These are phyloP conservation scores for Xerocomellus chrysenteron DNA, from an alignment of 768 basidiomycete species.

Conservation along the genomic window DNA sequence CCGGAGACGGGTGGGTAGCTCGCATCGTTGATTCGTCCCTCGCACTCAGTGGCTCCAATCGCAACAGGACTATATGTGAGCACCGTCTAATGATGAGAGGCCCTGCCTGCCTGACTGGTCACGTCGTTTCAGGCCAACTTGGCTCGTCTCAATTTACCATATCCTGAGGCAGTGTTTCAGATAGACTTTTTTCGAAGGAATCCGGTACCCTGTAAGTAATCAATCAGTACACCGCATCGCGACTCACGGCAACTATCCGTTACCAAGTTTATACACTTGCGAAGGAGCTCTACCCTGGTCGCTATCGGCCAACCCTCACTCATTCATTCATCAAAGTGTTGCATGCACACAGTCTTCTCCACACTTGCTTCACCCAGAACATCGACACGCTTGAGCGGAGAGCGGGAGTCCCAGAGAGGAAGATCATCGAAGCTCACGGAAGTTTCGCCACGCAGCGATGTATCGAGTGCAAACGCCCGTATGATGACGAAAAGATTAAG, in stretches of 20 bases:
- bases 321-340: slow-evolving; percentile 90
- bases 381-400: slow-evolving; percentile 90
- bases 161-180: slow-evolving; percentile 95
- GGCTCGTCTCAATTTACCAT: slow-evolving; percentile 74
- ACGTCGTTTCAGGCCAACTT: slow-evolving; percentile 61
- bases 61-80: slow-evolving; percentile 31
- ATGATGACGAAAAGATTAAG: slow-evolving; percentile 68
- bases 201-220: slow-evolving; percentile 70
- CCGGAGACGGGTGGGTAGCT: slow-evolving; percentile 68
- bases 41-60: neutral
- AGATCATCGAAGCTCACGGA: slow-evolving; percentile 94
- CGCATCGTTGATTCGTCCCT: neutral
- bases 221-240: neutral
- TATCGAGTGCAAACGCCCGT: slow-evolving; percentile 63
- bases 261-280: slow-evolving; percentile 83
- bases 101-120: neutral
- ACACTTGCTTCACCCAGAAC: slow-evolving; percentile 85
- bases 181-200: slow-evolving; percentile 80
- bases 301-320: slow-evolving; percentile 81
- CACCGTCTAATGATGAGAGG: neutral
- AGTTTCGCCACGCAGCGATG: slow-evolving; percentile 89
- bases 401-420: slow-evolving; percentile 69
- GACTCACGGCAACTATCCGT: neutral
- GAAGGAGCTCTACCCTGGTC: slow-evolving; percentile 89
- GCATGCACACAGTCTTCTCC: slow-evolving; percentile 62